Evolutionary conservation across 306 rosid genomes (phyloP), one percentile per base, ranked within the genome.

Genomic region (Rosa persica): DNA sequence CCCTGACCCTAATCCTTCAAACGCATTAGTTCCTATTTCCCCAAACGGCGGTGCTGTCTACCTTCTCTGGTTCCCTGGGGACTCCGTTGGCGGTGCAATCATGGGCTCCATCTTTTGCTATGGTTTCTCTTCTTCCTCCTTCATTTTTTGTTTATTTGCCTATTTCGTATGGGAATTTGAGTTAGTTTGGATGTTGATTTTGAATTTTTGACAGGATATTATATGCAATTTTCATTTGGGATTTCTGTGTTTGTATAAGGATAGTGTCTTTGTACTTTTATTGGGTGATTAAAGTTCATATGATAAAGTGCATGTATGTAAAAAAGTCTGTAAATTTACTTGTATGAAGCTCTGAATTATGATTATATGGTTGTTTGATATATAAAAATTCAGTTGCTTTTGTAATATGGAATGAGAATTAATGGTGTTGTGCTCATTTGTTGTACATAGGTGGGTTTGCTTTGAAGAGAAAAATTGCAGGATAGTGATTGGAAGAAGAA

Each of bases 401-500:
- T 12, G n/a, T 2, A 40, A 13, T 22, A n/a, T 16, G 46, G 27
- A 9, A 15, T 48, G 27, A 8, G 51, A 47, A 60, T 5, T 23
- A 34, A 65, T 48, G 39, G 74, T 39, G 54, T 54, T 75, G 12
- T 27, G 1, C 58, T 10, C 22, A 52, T 5, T 52, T 52, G 58
- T 80, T 82, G 78, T 81, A 5, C 61, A 36, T 74, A 93, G 98
- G 89, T 75, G 76, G 89, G 67, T 71, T 87, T 81, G 77, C 89
- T 79, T 85, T 95, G 67, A 92, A 81, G 80, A 91, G 79, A 89
- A 61, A 89, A 86, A 86, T 8, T 66, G 78, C 74, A 79, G 86
- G 76, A 68, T 49, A 30, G 69, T 78, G 57, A 60, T 79, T 77
- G 81, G 89, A 75, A 81, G 83, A 75, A 67, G 87, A 82, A 73